Percentiles rank a stretch among this genome's conserved stretches.
Evolutionary conservation across 768 basidiomycete species (phyloP).

Genomic region (Mycena filopes): DNA sequence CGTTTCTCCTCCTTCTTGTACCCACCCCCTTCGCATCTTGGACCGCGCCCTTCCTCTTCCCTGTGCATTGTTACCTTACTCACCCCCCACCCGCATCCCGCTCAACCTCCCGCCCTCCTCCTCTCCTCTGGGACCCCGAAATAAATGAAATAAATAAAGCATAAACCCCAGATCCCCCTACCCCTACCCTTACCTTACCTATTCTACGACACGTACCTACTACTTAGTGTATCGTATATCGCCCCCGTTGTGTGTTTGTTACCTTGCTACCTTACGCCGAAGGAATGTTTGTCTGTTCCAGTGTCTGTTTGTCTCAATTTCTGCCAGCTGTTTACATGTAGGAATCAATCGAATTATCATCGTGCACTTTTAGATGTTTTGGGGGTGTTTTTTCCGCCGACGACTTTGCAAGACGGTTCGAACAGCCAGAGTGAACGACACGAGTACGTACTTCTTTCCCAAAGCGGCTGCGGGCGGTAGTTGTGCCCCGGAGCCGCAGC

Average conservation of each 20-base stretch:
- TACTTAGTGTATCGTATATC: conserved; percentile 22
- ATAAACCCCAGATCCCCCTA: not conserved
- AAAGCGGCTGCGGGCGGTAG: conserved; percentile 1
- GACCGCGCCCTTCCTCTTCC: too few species aligned
- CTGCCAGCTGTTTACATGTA: conserved; percentile 12
- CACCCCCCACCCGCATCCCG: too few species aligned
- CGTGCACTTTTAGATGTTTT: too few species aligned
- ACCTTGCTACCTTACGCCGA: not conserved
- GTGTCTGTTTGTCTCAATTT: too few species aligned
- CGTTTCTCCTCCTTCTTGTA: not conserved
- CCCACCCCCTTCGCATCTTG: too few species aligned
- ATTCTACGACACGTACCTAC: conserved; percentile 21
- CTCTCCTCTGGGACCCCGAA: not conserved
- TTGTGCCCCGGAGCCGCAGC: not conserved
- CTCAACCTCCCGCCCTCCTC: not conserved
- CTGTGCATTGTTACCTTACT: too few species aligned
- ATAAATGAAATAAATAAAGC: not conserved
- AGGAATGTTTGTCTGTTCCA: too few species aligned
- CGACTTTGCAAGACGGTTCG: too few species aligned
- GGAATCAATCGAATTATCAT: not conserved
- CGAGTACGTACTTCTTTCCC: too few species aligned
- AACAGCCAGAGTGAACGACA: too few species aligned
- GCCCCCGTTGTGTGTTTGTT: conserved; percentile 1
- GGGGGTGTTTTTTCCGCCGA: too few species aligned
- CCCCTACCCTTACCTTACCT: not conserved